phyloP scores from a whole-genome alignment of 495 filamentous ascomycete species.

The Penicillium malachiteum region DNA sequence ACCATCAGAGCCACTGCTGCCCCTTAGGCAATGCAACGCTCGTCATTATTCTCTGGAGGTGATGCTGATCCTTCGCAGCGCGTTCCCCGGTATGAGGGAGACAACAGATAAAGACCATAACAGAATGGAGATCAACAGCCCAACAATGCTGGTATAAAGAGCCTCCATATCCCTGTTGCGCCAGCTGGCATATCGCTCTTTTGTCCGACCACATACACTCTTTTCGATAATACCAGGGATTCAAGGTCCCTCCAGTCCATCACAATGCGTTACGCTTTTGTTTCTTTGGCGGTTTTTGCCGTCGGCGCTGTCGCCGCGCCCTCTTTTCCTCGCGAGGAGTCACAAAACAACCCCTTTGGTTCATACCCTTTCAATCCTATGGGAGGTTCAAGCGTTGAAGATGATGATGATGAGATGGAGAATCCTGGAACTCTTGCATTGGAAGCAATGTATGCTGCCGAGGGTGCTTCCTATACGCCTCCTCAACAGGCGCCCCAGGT shows the following conservation, averaged over 20 bases:
- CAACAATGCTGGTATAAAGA: conserved; percentile 17
- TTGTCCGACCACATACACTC: conserved; percentile 19
- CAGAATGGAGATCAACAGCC: conserved; percentile 11
- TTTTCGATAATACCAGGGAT: conserved; percentile 6
- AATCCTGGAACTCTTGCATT: conserved; percentile 18
- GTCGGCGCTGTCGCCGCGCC: conserved; percentile 22
- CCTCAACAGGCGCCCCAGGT: neutral
- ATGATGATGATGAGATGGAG: conserved; percentile 17
- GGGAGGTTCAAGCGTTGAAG: conserved; percentile 5
- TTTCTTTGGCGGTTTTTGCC: conserved; percentile 27
- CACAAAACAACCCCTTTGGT: conserved; percentile 9
- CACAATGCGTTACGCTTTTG: conserved; percentile 24
- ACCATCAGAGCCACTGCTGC: neutral
- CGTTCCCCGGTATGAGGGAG: conserved; percentile 21
- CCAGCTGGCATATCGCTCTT: conserved; percentile 7
- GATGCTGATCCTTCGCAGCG: conserved; percentile 18
- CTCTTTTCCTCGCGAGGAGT: conserved; percentile 9
- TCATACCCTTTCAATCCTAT: conserved; percentile 21
- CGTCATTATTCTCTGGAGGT: conserved; percentile 11
- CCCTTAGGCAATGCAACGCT: conserved; percentile 17
- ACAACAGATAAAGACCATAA: conserved; percentile 11
- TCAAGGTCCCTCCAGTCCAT: neutral
- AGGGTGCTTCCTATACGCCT: neutral
- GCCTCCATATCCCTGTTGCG: conserved; percentile 12
- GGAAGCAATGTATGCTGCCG: conserved; percentile 10